phyloP scores from a whole-genome alignment of 257 asterid genomes.

The Salvia hispanica region DNA sequence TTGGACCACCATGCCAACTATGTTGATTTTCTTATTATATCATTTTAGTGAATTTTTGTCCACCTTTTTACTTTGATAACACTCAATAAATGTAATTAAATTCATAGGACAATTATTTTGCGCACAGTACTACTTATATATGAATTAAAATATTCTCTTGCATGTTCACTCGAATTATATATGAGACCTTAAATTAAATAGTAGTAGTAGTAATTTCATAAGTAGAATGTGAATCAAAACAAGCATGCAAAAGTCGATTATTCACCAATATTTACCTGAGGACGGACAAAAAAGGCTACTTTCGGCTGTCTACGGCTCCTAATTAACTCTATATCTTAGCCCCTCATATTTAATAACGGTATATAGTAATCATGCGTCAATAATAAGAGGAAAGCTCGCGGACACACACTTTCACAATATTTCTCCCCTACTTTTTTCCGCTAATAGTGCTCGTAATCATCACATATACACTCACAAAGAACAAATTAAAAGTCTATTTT shows the following conservation, averaged over 20 bases:
- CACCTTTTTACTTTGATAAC: too few species aligned
- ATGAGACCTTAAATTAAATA: too few species aligned
- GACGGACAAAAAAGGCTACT: constrained; percentile 45
- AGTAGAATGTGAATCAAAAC: too few species aligned
- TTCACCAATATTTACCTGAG: background rate
- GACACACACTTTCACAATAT: constrained; percentile 22
- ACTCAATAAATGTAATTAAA: too few species aligned
- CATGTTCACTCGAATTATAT: too few species aligned
- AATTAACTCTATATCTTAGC: constrained; percentile 29
- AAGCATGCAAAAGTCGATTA: background rate
- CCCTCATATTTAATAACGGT: background rate
- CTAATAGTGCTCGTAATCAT: constrained; percentile 50
- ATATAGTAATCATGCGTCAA: constrained; percentile 55
- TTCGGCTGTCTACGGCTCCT: constrained; percentile 35
- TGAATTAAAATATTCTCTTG: too few species aligned
- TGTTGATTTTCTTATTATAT: too few species aligned
- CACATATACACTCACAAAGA: constrained; percentile 26
- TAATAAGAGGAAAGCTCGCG: constrained; percentile 35
- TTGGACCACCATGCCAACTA: too few species aligned
- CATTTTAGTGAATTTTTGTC: too few species aligned
- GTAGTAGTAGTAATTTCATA: too few species aligned
- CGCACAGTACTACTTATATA: too few species aligned
- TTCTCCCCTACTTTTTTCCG: background rate
- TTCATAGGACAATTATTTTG: too few species aligned
- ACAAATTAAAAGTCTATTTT: constrained; percentile 21